These are phyloP conservation scores for Hymenoscyphus salicellus DNA, from an alignment of 2,329 filamentous ascomycete genomes.

Conservation along the genomic window DNA sequence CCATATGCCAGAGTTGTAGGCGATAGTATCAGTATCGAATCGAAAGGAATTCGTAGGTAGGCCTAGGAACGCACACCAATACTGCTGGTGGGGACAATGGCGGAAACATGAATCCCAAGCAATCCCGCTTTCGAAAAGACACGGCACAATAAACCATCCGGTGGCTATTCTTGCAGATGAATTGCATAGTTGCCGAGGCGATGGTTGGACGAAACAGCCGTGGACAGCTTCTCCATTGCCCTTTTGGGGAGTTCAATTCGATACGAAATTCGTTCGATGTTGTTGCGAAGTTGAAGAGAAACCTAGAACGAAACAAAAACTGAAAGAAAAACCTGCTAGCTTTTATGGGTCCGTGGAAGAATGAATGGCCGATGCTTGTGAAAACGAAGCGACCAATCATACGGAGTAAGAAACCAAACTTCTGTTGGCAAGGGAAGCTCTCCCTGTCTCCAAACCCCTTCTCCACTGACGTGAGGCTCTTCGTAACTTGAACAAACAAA, in stretches of 20 bases:
- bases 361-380: neutral
- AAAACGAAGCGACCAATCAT: neutral
- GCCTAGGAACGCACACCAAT: neutral
- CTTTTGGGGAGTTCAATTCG: neutral
- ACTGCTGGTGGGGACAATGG: neutral
- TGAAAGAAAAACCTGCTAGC: neutral
- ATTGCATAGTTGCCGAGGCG: neutral
- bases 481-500: too few relatives aligned
- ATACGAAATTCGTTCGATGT: neutral
- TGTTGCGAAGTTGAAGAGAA: neutral
- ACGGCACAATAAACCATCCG: neutral
- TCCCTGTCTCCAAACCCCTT: too few relatives aligned
- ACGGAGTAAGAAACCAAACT: neutral
- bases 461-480: too few relatives aligned
- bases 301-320: neutral
- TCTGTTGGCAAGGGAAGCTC: neutral
- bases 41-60: neutral
- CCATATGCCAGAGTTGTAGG: neutral
- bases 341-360: neutral
- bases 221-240: neutral
- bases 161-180: neutral
- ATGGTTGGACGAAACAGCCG: neutral
- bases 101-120: neutral
- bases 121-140: neutral
- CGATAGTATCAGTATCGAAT: neutral